Evolutionary conservation across 2,329 filamentous ascomycete genomes (phyloP), one percentile per base, ranked within the genome.

Genomic region (Dactylellina haptotyla): DNA sequence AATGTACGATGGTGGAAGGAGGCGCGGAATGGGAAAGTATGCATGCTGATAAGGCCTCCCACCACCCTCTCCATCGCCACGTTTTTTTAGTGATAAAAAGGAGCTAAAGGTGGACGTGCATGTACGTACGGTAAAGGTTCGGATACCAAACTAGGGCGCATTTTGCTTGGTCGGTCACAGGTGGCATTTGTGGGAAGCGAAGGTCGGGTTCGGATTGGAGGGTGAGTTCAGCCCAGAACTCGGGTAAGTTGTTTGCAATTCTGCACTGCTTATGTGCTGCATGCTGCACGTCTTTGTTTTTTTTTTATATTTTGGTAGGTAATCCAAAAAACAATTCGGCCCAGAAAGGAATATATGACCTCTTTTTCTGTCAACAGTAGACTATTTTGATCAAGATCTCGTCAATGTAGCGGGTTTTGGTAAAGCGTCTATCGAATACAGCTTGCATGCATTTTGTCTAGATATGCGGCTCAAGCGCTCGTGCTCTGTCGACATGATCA

Each of bases 11-110:
- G 10, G 12, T 41, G 12, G 14, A 41, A 10, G 18, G 14, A 45
- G 16, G 23, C 16, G 16, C 16, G 23, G 10, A 16, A 54, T 18
- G 28, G 10, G 28, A 14, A 54, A 4, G 18, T 6, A 57, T 43
- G 34, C 53, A 43, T 43, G 53, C 28, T 39, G 53, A 57, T 57
- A 57, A 57, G 53, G 53, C 53, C 51, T 39, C 53, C 53, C 53
- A 57, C 18, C 18, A 4, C 28, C 18, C 20, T 26, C 18, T 48
- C 45, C 20, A 26, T 28, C 23, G 23, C 46, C 23, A 26, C 20
- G 46, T 50, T 50, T 23, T 53, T 53, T 37, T 12, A 50, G 12
- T 12, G 12, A n/a, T 46, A 20, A 25, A 18, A 20, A 25, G 43
- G 41, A 45, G 18, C n/a, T n/a, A n/a, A n/a, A n/a, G n/a, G n/a